Base-by-base conservation (phyloP, 2,329 filamentous ascomycete species). In the Zarea fungicola region DNA sequence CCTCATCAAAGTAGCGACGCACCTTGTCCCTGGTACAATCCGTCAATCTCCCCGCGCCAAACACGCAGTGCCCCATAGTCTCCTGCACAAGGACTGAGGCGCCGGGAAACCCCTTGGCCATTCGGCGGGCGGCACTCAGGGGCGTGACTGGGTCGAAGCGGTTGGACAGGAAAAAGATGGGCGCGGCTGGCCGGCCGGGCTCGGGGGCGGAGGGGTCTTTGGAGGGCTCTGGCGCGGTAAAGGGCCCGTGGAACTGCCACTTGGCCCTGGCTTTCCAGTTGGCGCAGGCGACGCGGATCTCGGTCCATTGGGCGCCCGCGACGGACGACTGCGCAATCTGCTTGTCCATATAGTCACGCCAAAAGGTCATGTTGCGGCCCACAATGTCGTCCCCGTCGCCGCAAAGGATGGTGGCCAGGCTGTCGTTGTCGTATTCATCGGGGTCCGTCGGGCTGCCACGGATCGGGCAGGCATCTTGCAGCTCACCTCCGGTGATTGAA, bases 111-210 rank as follows among this genome's bases (percentile, higher is more conserved):
- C 41, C 18, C 28, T 37, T 43, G 6, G 60, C 54, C 56, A 62
- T 64, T 26, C 45, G 49, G 6, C 52, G 70, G 61, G 59, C 72
- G 65, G 50, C 65, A 43, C 42, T 40, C 31, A 70, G 54, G 5
- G 74, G 74, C 22, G 74, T 76, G 10, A 74, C 68, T 11, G 74
- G 74, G 48, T 76, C 73, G 6, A 68, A 62, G 6, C 62, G 53
- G 46, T 68, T 71, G 10, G 66, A 63, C 4, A 76, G 52, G 56
- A 74, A 74, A 23, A 77, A 56, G 22, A 76, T 52, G 4, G 74
- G 73, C 4, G 68, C 67, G 1, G 60, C 58, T 0, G 73, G 73
- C 32, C 54, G 62, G 7, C 60, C 67, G 11, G 54, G 52, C 2
- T 54, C 49, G 3, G 58, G n/a, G 22, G 54, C 29, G 8, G 64